phyloP scores from a whole-genome alignment of 805 yeast genomes.

The Grigorovia yakushimaensis region DNA sequence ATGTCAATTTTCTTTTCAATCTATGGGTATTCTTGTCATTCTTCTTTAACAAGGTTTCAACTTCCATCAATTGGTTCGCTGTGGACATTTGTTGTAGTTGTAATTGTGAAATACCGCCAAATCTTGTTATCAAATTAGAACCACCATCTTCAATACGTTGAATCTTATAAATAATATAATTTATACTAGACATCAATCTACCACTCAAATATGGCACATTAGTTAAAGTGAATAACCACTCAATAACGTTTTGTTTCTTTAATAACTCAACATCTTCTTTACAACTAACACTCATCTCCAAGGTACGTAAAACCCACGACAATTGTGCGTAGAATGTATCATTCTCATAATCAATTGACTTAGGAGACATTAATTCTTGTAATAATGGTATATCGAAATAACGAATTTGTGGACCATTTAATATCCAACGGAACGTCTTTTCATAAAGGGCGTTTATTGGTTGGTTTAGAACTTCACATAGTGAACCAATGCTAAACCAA shows the following conservation, averaged over 20 bases:
- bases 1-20: slow-evolving; percentile 27
- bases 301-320: slow-evolving; percentile 51
- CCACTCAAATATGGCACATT: slow-evolving; percentile 41
- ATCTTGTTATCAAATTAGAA: slow-evolving; percentile 49
- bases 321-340: slow-evolving; percentile 48
- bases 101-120: slow-evolving; percentile 35
- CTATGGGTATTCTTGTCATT: slow-evolving; percentile 12
- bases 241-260: slow-evolving; percentile 48
- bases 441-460: slow-evolving; percentile 75
- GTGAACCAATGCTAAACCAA: slow-evolving; percentile 44
- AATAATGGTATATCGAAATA: slow-evolving; percentile 37
- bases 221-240: slow-evolving; percentile 50
- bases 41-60: slow-evolving; percentile 3
- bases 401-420: slow-evolving; percentile 35
- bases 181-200: slow-evolving; percentile 33
- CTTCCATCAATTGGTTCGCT: slow-evolving; percentile 8
- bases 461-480: slow-evolving; percentile 47
- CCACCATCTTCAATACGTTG: slow-evolving; percentile 50
- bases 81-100: slow-evolving; percentile 23
- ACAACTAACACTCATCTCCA: slow-evolving; percentile 39
- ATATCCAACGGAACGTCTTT: slow-evolving; percentile 53
- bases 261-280: slow-evolving; percentile 45
- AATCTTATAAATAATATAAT: slow-evolving; percentile 36
- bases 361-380: slow-evolving; percentile 23
- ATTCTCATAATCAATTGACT: slow-evolving; percentile 10